These are phyloP conservation scores for Akanthomyces uredinophilus DNA, from an alignment of 2,329 filamentous ascomycete genomes.

Conservation along the genomic window DNA sequence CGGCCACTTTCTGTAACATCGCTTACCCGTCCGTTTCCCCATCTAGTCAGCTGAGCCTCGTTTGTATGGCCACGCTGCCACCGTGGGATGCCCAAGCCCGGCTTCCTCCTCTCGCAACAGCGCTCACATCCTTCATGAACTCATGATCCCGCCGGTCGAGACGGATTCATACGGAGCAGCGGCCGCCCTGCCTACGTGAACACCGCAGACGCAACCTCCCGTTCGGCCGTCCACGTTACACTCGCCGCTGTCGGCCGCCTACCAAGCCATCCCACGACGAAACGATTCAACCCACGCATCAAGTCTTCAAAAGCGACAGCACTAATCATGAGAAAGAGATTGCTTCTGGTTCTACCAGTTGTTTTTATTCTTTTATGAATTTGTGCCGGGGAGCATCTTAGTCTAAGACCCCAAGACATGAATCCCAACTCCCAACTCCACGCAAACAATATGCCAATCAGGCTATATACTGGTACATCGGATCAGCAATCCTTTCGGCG, in stretches of 20 bases:
- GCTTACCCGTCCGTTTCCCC: background rate
- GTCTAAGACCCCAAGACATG: slow-evolving; percentile 12
- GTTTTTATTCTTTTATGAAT: slow-evolving; percentile 13
- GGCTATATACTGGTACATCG: slow-evolving; percentile 13
- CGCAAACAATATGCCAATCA: slow-evolving; percentile 12
- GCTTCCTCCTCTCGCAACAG: background rate
- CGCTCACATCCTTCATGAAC: no score
- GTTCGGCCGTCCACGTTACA: background rate
- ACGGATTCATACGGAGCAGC: background rate
- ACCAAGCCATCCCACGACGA: background rate
- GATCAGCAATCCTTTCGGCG: background rate
- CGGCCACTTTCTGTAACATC: background rate
- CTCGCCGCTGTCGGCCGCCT: background rate
- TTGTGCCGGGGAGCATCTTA: slow-evolving; percentile 11
- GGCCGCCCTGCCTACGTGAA: background rate
- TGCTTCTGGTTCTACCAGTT: slow-evolving; percentile 8
- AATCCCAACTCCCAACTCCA: slow-evolving; percentile 11
- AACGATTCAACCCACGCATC: background rate
- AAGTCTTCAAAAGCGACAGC: background rate
- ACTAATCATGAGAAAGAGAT: background rate
- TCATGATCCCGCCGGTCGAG: background rate
- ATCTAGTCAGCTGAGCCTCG: slow-evolving; percentile 8
- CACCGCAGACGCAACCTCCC: background rate
- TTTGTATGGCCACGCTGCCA: background rate
- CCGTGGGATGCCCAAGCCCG: background rate